These are phyloP conservation scores for Petasospora rhodanensis DNA, from an alignment of 1,139 yeast species.

Conservation along the genomic window DNA sequence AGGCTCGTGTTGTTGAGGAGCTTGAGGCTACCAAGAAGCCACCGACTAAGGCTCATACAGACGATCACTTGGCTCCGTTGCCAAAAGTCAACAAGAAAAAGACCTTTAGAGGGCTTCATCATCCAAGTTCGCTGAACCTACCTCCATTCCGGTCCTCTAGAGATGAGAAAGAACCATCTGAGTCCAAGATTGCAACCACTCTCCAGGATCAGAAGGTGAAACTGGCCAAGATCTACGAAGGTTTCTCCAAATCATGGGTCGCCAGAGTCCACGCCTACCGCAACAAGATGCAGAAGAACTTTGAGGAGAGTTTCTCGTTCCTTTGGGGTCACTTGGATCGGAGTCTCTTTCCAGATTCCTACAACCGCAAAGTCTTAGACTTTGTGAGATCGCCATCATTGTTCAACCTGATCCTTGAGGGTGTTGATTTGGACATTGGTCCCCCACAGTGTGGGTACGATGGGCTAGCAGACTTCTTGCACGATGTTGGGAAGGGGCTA, in stretches of 20 bases:
- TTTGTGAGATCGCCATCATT: constrained; percentile 62
- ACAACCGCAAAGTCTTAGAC: constrained; percentile 53
- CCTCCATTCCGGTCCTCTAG: background rate
- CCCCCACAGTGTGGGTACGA: constrained; percentile 53
- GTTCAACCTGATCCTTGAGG: constrained; percentile 50
- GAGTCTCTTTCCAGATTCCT: constrained; percentile 39
- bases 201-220: constrained; percentile 2
- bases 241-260: constrained; percentile 73
- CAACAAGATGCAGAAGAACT: constrained; percentile 38
- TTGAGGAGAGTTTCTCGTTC: constrained; percentile 47
- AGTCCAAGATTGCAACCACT: background rate
- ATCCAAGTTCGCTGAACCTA: constrained; percentile 3
- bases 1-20: constrained; percentile 28
- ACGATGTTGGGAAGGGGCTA: constrained; percentile 76
- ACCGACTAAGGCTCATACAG: constrained; percentile 30
- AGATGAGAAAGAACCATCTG: background rate
- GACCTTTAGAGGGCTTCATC: constrained; percentile 3
- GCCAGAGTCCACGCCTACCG: constrained; percentile 49
- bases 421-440: constrained; percentile 49
- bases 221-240: constrained; percentile 32
- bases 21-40: constrained; percentile 39
- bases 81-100: constrained; percentile 7
- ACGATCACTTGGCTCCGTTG: constrained; percentile 2
- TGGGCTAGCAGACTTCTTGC: constrained; percentile 54
- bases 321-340: constrained; percentile 45